These are phyloP conservation scores for Ampelomyces quisqualis DNA, from an alignment of 2,329 filamentous ascomycete species.

Conservation along the genomic window DNA sequence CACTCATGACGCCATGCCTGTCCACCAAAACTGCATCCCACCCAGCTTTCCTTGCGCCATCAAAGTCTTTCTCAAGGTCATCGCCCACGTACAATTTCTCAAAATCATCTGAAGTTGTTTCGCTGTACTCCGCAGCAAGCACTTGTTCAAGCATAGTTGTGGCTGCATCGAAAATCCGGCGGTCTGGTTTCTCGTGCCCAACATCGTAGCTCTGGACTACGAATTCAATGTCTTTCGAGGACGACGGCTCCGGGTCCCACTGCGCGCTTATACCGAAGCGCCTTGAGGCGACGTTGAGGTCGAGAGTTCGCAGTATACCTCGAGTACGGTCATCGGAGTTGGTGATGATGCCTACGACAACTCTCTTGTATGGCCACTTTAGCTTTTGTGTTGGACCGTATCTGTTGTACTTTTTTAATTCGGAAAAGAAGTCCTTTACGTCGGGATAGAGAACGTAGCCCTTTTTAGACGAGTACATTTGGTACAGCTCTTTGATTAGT, in stretches of 20 bases:
- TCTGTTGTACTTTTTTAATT: conserved; percentile 35
- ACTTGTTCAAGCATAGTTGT: conserved; percentile 46
- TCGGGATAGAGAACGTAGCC: conserved; percentile 56
- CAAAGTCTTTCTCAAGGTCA: conserved; percentile 54
- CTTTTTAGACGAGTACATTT: conserved; percentile 55
- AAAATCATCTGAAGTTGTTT: conserved; percentile 18
- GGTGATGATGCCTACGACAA: conserved; percentile 60
- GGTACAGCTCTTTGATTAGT: conserved; percentile 53
- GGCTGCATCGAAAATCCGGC: conserved; percentile 58
- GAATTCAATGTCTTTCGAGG: conserved; percentile 54
- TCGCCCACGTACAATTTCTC: conserved; percentile 58
- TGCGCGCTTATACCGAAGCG: conserved; percentile 14
- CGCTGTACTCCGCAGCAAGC: conserved; percentile 22
- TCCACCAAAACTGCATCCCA: conserved; percentile 52
- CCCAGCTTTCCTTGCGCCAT: conserved; percentile 50
- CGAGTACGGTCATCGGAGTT: conserved; percentile 65
- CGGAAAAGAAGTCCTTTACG: conserved; percentile 49
- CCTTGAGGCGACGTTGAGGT: conserved; percentile 48
- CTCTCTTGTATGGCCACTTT: conserved; percentile 42
- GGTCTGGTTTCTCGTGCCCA: conserved; percentile 60
- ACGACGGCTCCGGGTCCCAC: conserved; percentile 23
- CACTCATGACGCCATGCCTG: conserved; percentile 22
- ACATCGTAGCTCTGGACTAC: conserved; percentile 64
- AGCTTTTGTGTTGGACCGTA: background rate
- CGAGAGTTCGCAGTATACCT: conserved; percentile 55